Base-by-base conservation (phyloP, 257 asterid genomes). In the Przewalskia tangutica region DNA sequence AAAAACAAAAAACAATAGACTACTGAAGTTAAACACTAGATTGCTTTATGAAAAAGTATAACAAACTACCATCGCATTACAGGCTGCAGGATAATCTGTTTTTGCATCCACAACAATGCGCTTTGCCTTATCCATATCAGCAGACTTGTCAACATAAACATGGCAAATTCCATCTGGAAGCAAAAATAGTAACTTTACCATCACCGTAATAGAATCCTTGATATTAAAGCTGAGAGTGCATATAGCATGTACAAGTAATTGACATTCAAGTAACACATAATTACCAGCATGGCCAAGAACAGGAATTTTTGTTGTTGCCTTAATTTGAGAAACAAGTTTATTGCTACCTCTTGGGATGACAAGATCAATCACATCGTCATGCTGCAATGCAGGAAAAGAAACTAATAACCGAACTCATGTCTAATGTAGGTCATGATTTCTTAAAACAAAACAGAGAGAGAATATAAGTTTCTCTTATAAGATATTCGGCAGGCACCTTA, bases 311-410 rank as follows among this genome's bases (percentile, higher is more conserved):
- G 98, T 93, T 78, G 94, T 85, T 84, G 88, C 85, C 85, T 92
- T 92, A 83, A 93, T 92, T 89, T 93, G 90, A 27, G 97, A 92
- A 83, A 92, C 98, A 16, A 93, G 98, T 79, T 90, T 90, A 85
- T 92, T 93, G 93, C 98, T 93, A 6, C 98, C 98, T 88, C 98
- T 90, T 46, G 98, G 98, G 83, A 93, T 93, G 85, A 93, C 98
- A 77, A 93, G 93, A 91, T 93, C 98, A 79, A 93, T 93, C 84
- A 91, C 98, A 76, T 92, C 94, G 50, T 93, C 94, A 51, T 88
- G 97, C 98, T 93, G 90, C 65, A 75, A 81, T 34, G 27, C 23
- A 75, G 50, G 64, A 77, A 4, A 77, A 65, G 42, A 65, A 51
- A 64, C 18, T 27, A 18, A 27, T 59, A 40, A 62, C 32, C 44